Conservation (phyloP, 371 early-diverging fungal species). For the Circinella umbellata region DNA sequence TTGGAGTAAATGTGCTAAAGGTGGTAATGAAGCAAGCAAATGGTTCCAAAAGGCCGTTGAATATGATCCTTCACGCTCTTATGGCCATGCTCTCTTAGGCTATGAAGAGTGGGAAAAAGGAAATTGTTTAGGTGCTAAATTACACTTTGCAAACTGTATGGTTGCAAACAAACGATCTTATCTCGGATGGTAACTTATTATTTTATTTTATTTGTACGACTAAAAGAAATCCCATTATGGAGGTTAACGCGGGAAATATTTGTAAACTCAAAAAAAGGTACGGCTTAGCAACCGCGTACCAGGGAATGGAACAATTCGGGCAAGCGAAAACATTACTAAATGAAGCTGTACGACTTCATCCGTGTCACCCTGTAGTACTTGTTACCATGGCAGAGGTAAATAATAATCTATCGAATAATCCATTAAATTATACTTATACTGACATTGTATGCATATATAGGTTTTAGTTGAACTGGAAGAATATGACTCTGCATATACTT, state of each 20-base stretch:
- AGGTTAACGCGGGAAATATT: background rate
- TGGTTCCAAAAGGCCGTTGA: slow-evolving; percentile 50
- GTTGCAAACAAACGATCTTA: slow-evolving; percentile 37
- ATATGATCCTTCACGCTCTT: slow-evolving; percentile 31
- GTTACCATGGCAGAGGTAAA: slow-evolving; percentile 39
- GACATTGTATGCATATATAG: slow-evolving; percentile 4
- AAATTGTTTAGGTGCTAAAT: slow-evolving; percentile 36
- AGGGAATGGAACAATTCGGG: slow-evolving; percentile 27
- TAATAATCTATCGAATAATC: background rate
- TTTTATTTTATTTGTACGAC: background rate
- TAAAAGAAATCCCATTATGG: background rate
- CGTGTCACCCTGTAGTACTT: slow-evolving; percentile 37
- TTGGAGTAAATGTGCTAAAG: slow-evolving; percentile 38
- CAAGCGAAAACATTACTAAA: slow-evolving; percentile 31
- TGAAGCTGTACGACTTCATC: slow-evolving; percentile 42
- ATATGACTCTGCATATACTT: slow-evolving; percentile 10
- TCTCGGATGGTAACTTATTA: slow-evolving; percentile 35
- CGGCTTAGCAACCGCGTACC: slow-evolving; percentile 40
- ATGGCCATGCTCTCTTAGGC: slow-evolving; percentile 45
- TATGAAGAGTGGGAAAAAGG: slow-evolving; percentile 47
- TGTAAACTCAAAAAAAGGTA: slow-evolving; percentile 20
- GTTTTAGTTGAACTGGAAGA: slow-evolving; percentile 16
- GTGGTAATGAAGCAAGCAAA: slow-evolving; percentile 35
- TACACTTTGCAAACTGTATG: slow-evolving; percentile 39
- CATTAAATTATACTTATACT: background rate